phyloP scores from a whole-genome alignment of 495 filamentous ascomycete species.

The Durotheca rogersii region DNA sequence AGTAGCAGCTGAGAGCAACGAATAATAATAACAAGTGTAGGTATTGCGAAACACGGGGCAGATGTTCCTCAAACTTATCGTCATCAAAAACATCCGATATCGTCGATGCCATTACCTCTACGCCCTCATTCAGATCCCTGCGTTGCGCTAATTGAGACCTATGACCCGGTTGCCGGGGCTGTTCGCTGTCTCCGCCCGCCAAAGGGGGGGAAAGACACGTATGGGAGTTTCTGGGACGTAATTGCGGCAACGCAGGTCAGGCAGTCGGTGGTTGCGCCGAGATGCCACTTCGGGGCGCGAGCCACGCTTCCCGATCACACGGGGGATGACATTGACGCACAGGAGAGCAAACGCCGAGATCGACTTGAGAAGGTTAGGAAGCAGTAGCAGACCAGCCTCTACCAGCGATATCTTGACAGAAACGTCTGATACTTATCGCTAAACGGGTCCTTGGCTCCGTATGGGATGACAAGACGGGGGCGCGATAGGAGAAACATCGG shows the following conservation, averaged over 20 bases:
- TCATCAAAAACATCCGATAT: slow-evolving; percentile 17
- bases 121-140: not conserved
- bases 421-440: not conserved
- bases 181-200: not conserved
- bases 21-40: too few species aligned
- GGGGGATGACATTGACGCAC: slow-evolving; percentile 6
- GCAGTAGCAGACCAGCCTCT: too few species aligned
- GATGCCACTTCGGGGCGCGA: too few species aligned
- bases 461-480: too few species aligned
- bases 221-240: too few species aligned
- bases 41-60: not conserved
- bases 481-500: not conserved
- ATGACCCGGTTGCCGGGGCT: not conserved
- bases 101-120: slow-evolving; percentile 4
- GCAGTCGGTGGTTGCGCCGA: too few species aligned
- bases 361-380: not conserved
- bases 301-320: too few species aligned
- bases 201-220: not conserved
- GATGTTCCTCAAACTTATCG: not conserved
- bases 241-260: too few species aligned
- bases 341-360: not conserved
- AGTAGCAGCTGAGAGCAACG: too few species aligned
- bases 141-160: slow-evolving; percentile 10
- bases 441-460: not conserved
- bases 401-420: slow-evolving; percentile 2